These are phyloP conservation scores for Auricularia auricula-judae DNA, from an alignment of 768 basidiomycete genomes.

Conservation along the genomic window DNA sequence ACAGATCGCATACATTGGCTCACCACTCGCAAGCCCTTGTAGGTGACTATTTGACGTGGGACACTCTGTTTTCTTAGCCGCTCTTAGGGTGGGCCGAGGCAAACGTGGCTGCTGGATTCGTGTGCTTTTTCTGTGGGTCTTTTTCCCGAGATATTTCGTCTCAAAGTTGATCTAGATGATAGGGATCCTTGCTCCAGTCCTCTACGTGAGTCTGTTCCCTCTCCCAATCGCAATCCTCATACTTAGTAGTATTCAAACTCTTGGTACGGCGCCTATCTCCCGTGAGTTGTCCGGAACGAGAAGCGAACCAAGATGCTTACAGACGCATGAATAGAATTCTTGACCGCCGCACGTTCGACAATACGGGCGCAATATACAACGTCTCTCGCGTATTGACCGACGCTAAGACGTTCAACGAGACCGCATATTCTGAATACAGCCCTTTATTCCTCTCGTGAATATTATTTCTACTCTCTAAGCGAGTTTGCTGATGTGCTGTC, in stretches of 20 bases:
- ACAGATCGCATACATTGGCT: conserved; percentile 8
- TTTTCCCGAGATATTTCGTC: neutral
- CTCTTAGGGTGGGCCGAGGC: conserved; percentile 66
- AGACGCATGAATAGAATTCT: too few relatives aligned
- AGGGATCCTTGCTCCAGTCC: conserved; percentile 52
- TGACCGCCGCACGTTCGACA: conserved; percentile 13
- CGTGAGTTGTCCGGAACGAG: neutral
- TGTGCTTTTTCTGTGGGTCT: conserved; percentile 49
- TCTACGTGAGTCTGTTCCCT: neutral
- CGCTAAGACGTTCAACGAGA: conserved; percentile 34
- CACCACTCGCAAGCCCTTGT: neutral
- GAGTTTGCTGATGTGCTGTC: neutral
- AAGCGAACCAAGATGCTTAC: neutral
- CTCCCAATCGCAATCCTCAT: neutral
- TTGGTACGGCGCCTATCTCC: neutral
- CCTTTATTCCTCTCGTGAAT: conserved; percentile 54
- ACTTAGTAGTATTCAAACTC: neutral
- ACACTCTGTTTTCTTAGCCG: too few relatives aligned
- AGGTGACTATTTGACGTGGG: neutral
- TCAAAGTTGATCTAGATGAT: neutral
- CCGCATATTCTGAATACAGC: conserved; percentile 66
- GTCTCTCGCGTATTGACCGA: conserved; percentile 12
- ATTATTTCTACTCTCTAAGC: neutral
- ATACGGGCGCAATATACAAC: conserved; percentile 19
- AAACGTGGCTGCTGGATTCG: conserved; percentile 54